Conservation (phyloP, 2,329 filamentous ascomycete species). For the Neopestalotiopsis sp. region DNA sequence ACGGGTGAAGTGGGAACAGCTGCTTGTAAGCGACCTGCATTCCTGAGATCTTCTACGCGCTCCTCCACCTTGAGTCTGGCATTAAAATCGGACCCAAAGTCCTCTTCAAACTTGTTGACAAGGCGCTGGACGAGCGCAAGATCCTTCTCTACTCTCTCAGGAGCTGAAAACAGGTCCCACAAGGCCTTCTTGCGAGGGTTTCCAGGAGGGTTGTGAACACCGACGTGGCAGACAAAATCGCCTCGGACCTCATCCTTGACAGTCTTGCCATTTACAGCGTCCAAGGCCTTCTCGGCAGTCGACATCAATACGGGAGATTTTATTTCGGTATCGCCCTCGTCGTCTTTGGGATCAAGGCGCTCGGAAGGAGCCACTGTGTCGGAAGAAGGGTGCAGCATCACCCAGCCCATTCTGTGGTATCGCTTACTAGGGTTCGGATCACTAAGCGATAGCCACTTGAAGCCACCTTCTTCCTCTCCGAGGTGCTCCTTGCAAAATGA, state of each 20-base stretch:
- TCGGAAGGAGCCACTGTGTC: slow-evolving; percentile 71
- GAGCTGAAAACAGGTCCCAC: slow-evolving; percentile 95
- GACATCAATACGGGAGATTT: slow-evolving; percentile 53
- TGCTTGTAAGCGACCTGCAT: slow-evolving; percentile 77
- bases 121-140: slow-evolving; percentile 82
- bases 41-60: slow-evolving; percentile 80
- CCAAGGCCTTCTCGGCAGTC: slow-evolving; percentile 84
- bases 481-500: slow-evolving; percentile 93
- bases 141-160: slow-evolving; percentile 91
- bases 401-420: slow-evolving; percentile 98
- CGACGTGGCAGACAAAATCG: slow-evolving; percentile 97
- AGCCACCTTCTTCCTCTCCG: slow-evolving; percentile 87
- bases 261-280: slow-evolving; percentile 96
- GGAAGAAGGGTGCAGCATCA: slow-evolving; percentile 84
- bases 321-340: slow-evolving; percentile 62
- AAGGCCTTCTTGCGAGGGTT: slow-evolving; percentile 92
- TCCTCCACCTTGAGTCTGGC: slow-evolving; percentile 83
- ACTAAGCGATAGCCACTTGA: slow-evolving; percentile 93
- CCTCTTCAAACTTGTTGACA: slow-evolving; percentile 82
- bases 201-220: slow-evolving; percentile 87
- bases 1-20: slow-evolving; percentile 55
- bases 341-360: slow-evolving; percentile 74
- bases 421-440: slow-evolving; percentile 97
- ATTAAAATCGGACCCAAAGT: slow-evolving; percentile 78
- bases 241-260: slow-evolving; percentile 93